Base-by-base conservation (phyloP, 768 basidiomycete species). In the Hygrophorus pudorinus region DNA sequence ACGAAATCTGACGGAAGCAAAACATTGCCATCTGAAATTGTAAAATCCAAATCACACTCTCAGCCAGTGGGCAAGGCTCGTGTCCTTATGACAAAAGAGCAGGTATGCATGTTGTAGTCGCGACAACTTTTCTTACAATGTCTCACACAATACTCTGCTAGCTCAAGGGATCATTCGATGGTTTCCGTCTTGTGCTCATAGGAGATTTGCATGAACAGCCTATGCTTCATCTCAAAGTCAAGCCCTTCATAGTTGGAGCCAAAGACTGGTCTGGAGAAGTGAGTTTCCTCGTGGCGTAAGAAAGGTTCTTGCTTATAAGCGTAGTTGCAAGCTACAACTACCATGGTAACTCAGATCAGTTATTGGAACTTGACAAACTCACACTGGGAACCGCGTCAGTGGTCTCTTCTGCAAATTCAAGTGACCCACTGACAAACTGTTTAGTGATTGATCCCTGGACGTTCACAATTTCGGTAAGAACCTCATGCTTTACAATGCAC, bases 291-390 rank as follows among this genome's bases (percentile, higher is more conserved):
- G 34, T 24, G 31, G 2, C 3, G 5, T 29, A 2, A 32, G 14
- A 10, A 5, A 28, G 27, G 45, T 43, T 18, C 24, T 2, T 29
- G 14, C 39, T 47, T 9, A 47, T 31, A 17, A 34, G 3, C 39
- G 33, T 50, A 97, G 94, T 64, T 98, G 36, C 82, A 84, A 57
- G 86, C 89, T 4, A 80, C 82, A 5, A 85, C 86, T 1, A 81
- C 84, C 0, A 67, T 97, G 55, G 79, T 82, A 17, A 81, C 80
- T 2, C 79, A 82, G 40, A 83, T 96, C 59, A 90, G 81, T 47
- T 99, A 96, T 56, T 99, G 91, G 89, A 99, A 99, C 61, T 63
- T 98, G 40, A 81, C 83, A 17, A 97, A 96, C 57, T 98, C 96
- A 38, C 91, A 98, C 56, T 99, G 96, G 91, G 96, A 98, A 62